Base-by-base conservation (phyloP, 2,329 filamentous ascomycete genomes). In the Ceratocystis papillata region DNA sequence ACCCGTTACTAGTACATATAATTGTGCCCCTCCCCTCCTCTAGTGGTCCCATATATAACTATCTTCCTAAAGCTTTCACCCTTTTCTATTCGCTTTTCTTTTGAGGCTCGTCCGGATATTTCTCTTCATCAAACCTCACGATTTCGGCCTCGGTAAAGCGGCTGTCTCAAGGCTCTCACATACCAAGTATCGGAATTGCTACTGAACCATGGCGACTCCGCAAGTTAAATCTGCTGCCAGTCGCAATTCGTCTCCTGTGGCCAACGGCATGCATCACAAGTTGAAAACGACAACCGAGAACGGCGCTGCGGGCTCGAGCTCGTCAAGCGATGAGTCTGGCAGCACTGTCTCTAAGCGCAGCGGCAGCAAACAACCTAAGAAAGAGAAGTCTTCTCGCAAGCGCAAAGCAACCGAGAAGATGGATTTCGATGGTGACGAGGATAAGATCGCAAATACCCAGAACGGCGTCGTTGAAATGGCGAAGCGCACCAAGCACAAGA, bases 381-480 rank as follows among this genome's bases (percentile, higher is more conserved):
- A 66, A 44, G 65, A 64, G 3, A 67, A 63, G 41, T 67, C 65
- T 44, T 64, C 64, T 45, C 66, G 66, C 63, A 67, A 66, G 67
- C 65, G 67, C 59, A 79, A 79, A 61, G 59, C 48, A 17, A 75
- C 75, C 25, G 77, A 78, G 68, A 79, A 80, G 70, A 74, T 73
- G 60, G 77, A 76, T 46, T 73, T 73, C 65, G 75, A 72, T 4
- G 74, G 73, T 6, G 79, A 75, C 61, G 37, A 20, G 20, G 22
- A 60, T 8, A 28, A 12, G 12, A 37, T 30, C 20, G 33, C 55
- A 22, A 28, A 63, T 17, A 33, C 41, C 15, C 57, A 45, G 45
- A 50, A 55, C 4, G 64, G 60, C 48, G 17, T 41, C 3, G 30
- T 60, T 17, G 28, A 62, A 44, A 33, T 65, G 44, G 63, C 61